Percentiles rank a stretch among this genome's conserved stretches.
These are phyloP conservation scores for Penicillium psychrosexuale DNA, from an alignment of 2,329 filamentous ascomycete species.

Conservation along the genomic window DNA sequence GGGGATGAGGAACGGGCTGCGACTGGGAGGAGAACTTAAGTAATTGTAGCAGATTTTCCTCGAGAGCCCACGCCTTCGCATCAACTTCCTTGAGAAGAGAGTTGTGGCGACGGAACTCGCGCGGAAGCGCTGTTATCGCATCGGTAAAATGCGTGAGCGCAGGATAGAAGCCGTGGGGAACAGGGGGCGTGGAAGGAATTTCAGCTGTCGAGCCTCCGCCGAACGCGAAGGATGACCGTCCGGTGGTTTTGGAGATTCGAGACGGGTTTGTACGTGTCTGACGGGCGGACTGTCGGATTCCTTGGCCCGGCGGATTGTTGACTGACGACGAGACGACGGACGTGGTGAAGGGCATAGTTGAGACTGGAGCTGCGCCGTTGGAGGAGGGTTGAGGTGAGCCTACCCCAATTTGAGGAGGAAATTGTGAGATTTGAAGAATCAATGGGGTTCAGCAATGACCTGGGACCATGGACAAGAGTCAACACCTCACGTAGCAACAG, in stretches of 20 bases:
- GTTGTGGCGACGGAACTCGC: conserved; percentile 93
- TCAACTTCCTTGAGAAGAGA: conserved; percentile 96
- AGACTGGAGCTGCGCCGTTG: conserved; percentile 11
- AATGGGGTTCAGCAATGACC: conserved; percentile 1
- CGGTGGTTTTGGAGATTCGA: conserved; percentile 47
- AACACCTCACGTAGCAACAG: conserved; percentile 6
- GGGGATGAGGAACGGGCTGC: conserved; percentile 32
- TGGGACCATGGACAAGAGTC: background rate
- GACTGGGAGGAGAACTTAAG: conserved; percentile 49
- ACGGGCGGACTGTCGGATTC: conserved; percentile 38
- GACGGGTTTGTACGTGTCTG: conserved; percentile 50
- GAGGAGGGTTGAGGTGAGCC: conserved; percentile 12
- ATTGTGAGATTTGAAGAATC: background rate
- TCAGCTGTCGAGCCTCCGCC: conserved; percentile 32
- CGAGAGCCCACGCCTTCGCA: conserved; percentile 87
- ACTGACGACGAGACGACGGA: conserved; percentile 29
- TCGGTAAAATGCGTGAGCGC: conserved; percentile 78
- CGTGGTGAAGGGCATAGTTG: conserved; percentile 16
- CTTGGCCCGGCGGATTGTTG: conserved; percentile 29
- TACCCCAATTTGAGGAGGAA: conserved; percentile 7
- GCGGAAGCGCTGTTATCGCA: conserved; percentile 84
- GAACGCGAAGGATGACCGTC: conserved; percentile 41
- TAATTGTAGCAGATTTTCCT: conserved; percentile 75
- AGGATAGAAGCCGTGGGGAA: conserved; percentile 57
- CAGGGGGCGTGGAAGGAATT: conserved; percentile 28